These are phyloP conservation scores for Termitomyces sp. DNA, from an alignment of 768 basidiomycete genomes.

Conservation along the genomic window DNA sequence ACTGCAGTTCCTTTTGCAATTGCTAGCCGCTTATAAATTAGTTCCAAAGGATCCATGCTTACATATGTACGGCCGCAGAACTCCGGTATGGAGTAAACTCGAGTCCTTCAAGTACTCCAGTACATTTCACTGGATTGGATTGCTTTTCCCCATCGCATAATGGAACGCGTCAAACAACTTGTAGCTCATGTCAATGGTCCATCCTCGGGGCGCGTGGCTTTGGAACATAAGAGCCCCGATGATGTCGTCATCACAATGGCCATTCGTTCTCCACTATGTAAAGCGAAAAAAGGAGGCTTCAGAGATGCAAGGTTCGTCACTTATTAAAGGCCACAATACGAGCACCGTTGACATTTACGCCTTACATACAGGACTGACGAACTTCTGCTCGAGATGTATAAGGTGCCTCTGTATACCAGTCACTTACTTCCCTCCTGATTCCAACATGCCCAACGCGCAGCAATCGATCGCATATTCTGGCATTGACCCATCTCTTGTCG, in stretches of 20 bases:
- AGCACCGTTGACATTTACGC: neutral
- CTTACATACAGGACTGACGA: conserved; percentile 64
- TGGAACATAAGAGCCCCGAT: conserved; percentile 59
- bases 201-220: conserved; percentile 41
- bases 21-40: too few relatives aligned
- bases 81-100: too few relatives aligned
- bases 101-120: too few relatives aligned
- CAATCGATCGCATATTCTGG: conserved; percentile 55
- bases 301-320: conserved; percentile 60
- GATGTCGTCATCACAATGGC: conserved; percentile 86
- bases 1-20: too few relatives aligned
- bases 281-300: conserved; percentile 72
- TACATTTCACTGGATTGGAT: too few relatives aligned
- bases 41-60: too few relatives aligned
- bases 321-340: neutral
- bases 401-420: conserved; percentile 36
- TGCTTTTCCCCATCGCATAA: conserved; percentile 13
- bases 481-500: conserved; percentile 62
- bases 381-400: conserved; percentile 78
- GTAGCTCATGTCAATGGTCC: conserved; percentile 50
- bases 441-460: conserved; percentile 26
- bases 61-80: too few relatives aligned
- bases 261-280: conserved; percentile 72
- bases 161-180: conserved; percentile 68
- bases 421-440: neutral